A percentile compares a stretch with the other conserved stretches of the same genome.
Conservation (phyloP, 805 yeast species). For the Teunomyces tritomae region DNA sequence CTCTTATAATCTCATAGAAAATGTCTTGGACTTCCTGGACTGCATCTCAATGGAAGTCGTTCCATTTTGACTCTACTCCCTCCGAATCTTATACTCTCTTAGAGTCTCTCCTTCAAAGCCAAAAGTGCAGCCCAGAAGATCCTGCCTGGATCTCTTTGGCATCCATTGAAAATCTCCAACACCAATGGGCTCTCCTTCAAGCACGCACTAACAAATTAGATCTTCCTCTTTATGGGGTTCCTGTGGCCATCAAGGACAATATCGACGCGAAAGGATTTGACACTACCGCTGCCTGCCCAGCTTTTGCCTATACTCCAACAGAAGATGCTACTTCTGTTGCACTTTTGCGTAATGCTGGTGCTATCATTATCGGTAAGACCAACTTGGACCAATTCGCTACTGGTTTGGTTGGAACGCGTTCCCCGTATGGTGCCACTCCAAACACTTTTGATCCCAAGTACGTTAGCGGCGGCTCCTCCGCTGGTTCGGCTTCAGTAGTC, state of each 20-base stretch:
- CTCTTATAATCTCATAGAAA: not conserved
- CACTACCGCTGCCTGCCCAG: conserved; percentile 96
- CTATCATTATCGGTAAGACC: conserved; percentile 90
- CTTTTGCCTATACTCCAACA: conserved; percentile 65
- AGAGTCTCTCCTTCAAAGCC: conserved; percentile 44
- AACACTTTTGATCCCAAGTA: conserved; percentile 73
- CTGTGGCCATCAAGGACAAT: conserved; percentile 91
- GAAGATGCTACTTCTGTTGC: conserved; percentile 74
- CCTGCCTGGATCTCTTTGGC: conserved; percentile 93
- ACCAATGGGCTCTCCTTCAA: conserved; percentile 78
- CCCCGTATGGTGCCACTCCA: conserved; percentile 90
- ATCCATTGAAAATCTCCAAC: conserved; percentile 54
- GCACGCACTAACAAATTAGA: conserved; percentile 51
- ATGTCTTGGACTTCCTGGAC: conserved; percentile 66
- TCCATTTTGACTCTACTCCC: conserved; percentile 62
- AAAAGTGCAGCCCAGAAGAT: conserved; percentile 50
- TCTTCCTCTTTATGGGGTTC: conserved; percentile 86
- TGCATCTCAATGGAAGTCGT: conserved; percentile 69
- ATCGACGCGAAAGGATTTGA: conserved; percentile 79
- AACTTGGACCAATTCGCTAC: conserved; percentile 97
- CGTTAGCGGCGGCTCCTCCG: conserved; percentile 93
- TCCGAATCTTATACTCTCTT: conserved; percentile 56
- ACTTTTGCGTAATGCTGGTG: conserved; percentile 82
- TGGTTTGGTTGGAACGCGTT: conserved; percentile 91
- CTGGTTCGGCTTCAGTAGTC: conserved; percentile 93